Evolutionary conservation across 164 flowering plant species (phyloP), one percentile per base, ranked within the genome.

Genomic region (Stephania yunnanensis): DNA sequence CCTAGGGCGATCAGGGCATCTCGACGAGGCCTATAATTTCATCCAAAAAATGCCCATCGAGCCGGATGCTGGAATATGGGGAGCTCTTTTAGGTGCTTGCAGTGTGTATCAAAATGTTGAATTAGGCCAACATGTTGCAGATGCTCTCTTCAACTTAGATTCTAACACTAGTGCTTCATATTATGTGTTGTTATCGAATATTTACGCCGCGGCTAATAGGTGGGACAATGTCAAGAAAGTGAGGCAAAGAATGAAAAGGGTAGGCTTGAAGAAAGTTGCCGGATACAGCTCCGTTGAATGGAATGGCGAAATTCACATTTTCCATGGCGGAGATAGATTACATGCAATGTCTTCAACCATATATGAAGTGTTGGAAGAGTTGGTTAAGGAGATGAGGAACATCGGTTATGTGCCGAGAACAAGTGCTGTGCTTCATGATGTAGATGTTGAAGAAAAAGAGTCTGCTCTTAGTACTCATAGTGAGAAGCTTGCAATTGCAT

Each of bases 71-170:
- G 83, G 81, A 53, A 77, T 86, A 19, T 83, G 83, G 85, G 87
- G 87, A 20, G 86, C 87, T 71, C 69, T 86, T 46, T 71, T 86
- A 63, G 81, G 85, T 75, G 87, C 87, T 7, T 86, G 89, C 76
- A 58, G 82, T 36, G 77, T 78, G 46, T 83, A 85, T 73, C 74
- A 77, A 5, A 81, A 86, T 79, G 70, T 82, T 8, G 69, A 83
- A 46, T 68, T 85, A 58, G 86, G 85, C 20, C 85, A 81, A 66
- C 65, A 58, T 31, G 81, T 79, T 20, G 87, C 89, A 10, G 85
- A 85, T 75, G 46, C 76, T 72, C 85, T 85, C 17, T 80, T 80
- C 44, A 75, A 73, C 17, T 68, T 85, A 76, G 73, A 80, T 66
- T 86, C 89, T 7, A 79, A 79, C 42, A 36, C 4, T 20, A 78